Evolutionary conservation across 495 filamentous ascomycete genomes (phyloP), one percentile per base, ranked within the genome.

Genomic region (Aspergillus diversus): DNA sequence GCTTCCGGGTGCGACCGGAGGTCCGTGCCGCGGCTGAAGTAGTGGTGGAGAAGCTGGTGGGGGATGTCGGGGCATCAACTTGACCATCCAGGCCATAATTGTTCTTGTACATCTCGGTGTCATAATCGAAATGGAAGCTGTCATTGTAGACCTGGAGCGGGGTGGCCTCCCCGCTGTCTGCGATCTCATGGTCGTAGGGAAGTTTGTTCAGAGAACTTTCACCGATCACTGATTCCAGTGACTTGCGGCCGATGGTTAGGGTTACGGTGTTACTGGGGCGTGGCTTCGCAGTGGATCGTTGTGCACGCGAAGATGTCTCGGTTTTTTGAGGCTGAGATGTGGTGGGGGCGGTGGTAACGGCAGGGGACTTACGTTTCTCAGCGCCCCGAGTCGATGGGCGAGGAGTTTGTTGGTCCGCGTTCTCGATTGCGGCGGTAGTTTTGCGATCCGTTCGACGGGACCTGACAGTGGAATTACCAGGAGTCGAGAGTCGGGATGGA

Each of bases 1-100:
- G 77, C 55, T 80, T 80, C 9, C 79, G 73, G 27, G 73, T 12
- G 1, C 79, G 70, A 0, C 70, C 63, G 7, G 79, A 80, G 5
- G 69, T 65, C 7, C 77, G 70, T 11, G 66, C 64, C 27, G 47
- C 64, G 4, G 60, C 47, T 0, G 66, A 71, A 5, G 64, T 73
- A 0, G 63, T 63, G 8, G 69, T 70, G 12, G 77, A 74, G 13
- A 75, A 66, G 34, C 69, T 73, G 7, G 72, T 69, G 17, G 78
- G 72, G 8, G 74, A 67, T 1, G 68, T 69, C 11, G 68, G 67
- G 8, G 50, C 47, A 11, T 72, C 73, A 7, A 57, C 60, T 32
- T 73, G 63, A 32, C 68, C 73, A 49, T 77, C 70, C 7, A 69
- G 58, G 12, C 70, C 72, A 21, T 65, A 66, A 39, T 66, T 69